Evolutionary conservation across 2,329 filamentous ascomycete genomes (phyloP), one percentile per base, ranked within the genome.

Genomic region (Epichloe elymi): DNA sequence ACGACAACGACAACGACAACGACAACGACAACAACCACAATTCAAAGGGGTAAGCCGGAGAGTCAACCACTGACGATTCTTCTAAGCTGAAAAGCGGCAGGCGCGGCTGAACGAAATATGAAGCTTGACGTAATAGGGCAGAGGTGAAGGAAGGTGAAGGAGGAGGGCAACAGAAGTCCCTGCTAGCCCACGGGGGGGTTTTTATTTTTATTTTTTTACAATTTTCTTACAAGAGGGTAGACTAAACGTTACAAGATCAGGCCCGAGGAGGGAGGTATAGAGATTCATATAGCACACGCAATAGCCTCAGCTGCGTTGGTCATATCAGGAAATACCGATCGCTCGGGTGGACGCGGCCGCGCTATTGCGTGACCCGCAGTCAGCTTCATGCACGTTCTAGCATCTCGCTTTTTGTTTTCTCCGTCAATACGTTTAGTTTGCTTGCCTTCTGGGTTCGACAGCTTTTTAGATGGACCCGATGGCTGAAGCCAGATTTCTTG

Each of bases 221-320:
- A n/a, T n/a, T n/a, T n/a, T n/a, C n/a, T n/a, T n/a, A 17, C 23
- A 20, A 48, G 37, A 35, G 17, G 17, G 17, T 19, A 35, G 12
- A 19, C 26, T 4, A 33, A 48, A 38, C 15, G 20, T 42, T n/a
- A 35, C 23, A 45, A 14, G 36, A 46, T 40, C 35, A 41, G 33
- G 23, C 23, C 37, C 23, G 20, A n/a, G 17, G 26, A 46, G 40
- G 39, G 36, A 49, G 50, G 23, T 23, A 19, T 23, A 36, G 23
- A 40, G 23, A 40, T 15, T 52, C 46, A 52, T 52, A 52, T 37
- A 26, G 33, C 48, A 43, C 39, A 45, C 46, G 50, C 41, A 48
- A 48, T 48, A 49, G 14, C 50, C 30, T 49, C 36, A 48, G 38
- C 41, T 36, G 46, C 45, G 26, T 44, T 35, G 50, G 20, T 48